Evolutionary conservation across 495 filamentous ascomycete species (phyloP).

Genomic region (Jackrogersella minutella): DNA sequence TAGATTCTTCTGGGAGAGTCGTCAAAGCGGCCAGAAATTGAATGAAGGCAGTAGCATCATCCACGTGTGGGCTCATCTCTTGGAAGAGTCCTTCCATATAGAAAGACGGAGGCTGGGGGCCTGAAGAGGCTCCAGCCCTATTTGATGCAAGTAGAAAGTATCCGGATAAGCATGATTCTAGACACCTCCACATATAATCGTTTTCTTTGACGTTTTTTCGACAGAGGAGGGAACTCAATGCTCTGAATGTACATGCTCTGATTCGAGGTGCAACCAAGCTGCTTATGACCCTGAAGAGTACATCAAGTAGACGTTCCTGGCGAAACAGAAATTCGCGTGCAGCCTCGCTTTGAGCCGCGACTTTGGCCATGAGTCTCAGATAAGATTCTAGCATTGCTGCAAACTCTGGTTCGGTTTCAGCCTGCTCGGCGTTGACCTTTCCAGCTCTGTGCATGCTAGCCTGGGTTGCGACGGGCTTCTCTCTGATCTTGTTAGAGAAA

Average conservation of each 20-base stretch:
- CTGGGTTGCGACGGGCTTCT: conserved; percentile 66
- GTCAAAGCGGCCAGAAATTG: conserved; percentile 73
- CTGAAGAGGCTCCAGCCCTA: conserved; percentile 25
- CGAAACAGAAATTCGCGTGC: conserved; percentile 73
- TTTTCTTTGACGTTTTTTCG: conserved; percentile 67
- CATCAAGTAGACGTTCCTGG: conserved; percentile 68
- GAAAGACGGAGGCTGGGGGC: conserved; percentile 45
- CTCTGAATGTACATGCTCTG: conserved; percentile 77
- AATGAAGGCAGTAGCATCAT: conserved; percentile 84
- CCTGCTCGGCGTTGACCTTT: conserved; percentile 60
- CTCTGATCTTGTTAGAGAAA: conserved; percentile 72
- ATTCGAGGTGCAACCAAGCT: conserved; percentile 74
- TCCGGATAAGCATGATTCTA: conserved; percentile 77
- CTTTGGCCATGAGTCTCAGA: conserved; percentile 81
- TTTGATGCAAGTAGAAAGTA: conserved; percentile 49
- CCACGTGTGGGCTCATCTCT: conserved; percentile 73
- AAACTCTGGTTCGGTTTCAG: conserved; percentile 83
- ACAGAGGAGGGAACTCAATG: conserved; percentile 71
- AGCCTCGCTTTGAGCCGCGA: conserved; percentile 71
- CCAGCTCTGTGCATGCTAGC: conserved; percentile 63
- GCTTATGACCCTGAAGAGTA: conserved; percentile 73
- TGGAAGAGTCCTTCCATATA: conserved; percentile 63
- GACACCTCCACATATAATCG: conserved; percentile 69
- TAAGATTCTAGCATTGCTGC: conserved; percentile 93
- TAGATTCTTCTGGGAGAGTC: conserved; percentile 63